Base-by-base conservation (phyloP, 257 asterid genomes). In the Eucommia ulmoides region DNA sequence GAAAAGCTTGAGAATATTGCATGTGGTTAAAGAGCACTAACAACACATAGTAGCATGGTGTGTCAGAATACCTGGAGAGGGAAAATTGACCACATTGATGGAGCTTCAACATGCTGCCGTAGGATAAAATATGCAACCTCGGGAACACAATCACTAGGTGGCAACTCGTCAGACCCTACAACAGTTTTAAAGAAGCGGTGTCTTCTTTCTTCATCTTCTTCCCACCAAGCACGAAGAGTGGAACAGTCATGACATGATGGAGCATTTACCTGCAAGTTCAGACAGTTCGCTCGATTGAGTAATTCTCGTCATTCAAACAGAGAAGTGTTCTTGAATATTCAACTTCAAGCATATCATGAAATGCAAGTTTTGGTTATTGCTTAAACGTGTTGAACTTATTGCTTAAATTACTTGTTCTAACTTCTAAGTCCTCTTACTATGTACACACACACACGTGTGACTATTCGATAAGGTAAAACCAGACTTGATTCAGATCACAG, bases 211-310 rank as follows among this genome's bases (percentile, higher is more conserved):
- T 76, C 96, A 44, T 89, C 94, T 73, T 89, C 98, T 76, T 89
- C 96, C 98, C 98, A 89, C 98, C 98, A 89, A 26, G 94, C 98
- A 41, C 96, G 93, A 17, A 91, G 79, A 26, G 98, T 83, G 49
- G 96, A 85, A 49, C 98, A 85, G 70, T 89, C 98, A 22, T 89
- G 96, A 60, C 98, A 89, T 8, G 98, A 89, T 33, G 96, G 98
- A 60, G 98, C 98, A 64, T 83, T 74, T n/a, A 89, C 96, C 98
- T 88, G 47, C 60, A 33, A 26, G 38, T 8, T 45, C n/a, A 44
- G 20, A 7, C 3, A 24, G 17, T 20, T 23, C 2, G 7, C 7
- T 58, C 33, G 12, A 8, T 24, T 23, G 17, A 56, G n/a, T 9
- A 3, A 42, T 2, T 6, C 48, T 1, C 19, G 3, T 15, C 4